Evolutionary conservation across 768 basidiomycete species (phyloP).

Genomic region (Lentinus tigrinus): DNA sequence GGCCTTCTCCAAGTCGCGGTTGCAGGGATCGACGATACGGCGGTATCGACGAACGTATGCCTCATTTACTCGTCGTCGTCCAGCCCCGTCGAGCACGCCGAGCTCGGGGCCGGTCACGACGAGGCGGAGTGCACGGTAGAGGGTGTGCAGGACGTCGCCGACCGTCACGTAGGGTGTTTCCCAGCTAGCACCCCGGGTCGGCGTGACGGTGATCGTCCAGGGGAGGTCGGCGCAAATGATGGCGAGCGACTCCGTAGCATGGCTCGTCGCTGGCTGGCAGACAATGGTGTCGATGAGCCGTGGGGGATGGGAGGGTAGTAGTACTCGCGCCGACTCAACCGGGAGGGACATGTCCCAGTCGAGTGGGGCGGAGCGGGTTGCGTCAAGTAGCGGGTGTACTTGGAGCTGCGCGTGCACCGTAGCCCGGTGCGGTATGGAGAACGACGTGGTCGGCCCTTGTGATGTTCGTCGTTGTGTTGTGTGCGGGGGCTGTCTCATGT

Average conservation of each 20-base stretch:
- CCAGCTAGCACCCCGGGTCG: slow-evolving; percentile 14
- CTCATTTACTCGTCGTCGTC: slow-evolving; percentile 34
- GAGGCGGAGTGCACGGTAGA: slow-evolving; percentile 46
- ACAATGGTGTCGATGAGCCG: slow-evolving; percentile 15
- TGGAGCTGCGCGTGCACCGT: background rate
- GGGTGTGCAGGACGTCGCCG: slow-evolving; percentile 46
- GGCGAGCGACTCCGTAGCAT: slow-evolving; percentile 27
- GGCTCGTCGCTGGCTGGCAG: slow-evolving; percentile 30
- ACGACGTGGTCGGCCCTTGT: background rate
- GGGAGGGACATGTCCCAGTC: slow-evolving; percentile 15
- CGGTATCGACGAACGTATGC: slow-evolving; percentile 46
- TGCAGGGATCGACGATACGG: slow-evolving; percentile 30
- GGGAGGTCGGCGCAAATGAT: slow-evolving; percentile 33
- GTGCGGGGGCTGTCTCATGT: slow-evolving; percentile 20
- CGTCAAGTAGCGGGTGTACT: slow-evolving; percentile 23
- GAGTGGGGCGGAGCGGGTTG: slow-evolving; percentile 7
- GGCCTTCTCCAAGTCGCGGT: slow-evolving; percentile 37
- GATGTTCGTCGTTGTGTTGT: slow-evolving; percentile 4
- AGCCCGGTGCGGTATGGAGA: slow-evolving; percentile 6
- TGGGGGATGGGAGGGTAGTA: background rate
- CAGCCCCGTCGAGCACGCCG: slow-evolving; percentile 29
- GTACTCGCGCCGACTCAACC: slow-evolving; percentile 2
- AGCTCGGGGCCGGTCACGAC: slow-evolving; percentile 43
- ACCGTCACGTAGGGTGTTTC: slow-evolving; percentile 34
- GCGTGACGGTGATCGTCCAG: slow-evolving; percentile 34